Base-by-base conservation (phyloP, 176 grass and related monocot species). In the Triticum turgidum region DNA sequence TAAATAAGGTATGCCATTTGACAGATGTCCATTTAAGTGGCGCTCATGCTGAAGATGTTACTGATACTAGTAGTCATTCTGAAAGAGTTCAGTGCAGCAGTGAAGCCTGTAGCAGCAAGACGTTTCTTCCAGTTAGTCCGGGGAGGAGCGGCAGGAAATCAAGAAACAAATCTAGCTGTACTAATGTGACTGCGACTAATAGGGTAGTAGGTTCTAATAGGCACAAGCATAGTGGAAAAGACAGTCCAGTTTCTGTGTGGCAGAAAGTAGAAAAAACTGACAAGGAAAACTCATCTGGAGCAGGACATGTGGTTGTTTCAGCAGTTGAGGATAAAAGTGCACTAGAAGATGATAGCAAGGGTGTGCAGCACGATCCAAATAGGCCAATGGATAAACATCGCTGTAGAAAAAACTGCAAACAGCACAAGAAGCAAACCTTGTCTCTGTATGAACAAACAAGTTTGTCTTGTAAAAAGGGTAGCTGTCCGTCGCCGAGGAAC, bases 201-300 rank as follows among this genome's bases (percentile, higher is more conserved):
- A 88, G 35, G 69, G 70, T 33, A 82, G 35, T 49, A 15, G 32
- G 78, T 75, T 61, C 54, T 73, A 78, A 82, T 89, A 89, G 64
- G 30, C 45, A 66, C 1, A 80, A 20, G 77, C 75, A 62, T 68
- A 77, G 64, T 82, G 86, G 76, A 89, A 92, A 86, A 82, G 67
- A 84, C 69, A 81, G 38, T 65, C 58, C 42, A 47, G 42, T 84
- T 66, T 85, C 85, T 52, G 84, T 86, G 12, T 92, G 90, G 90
- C 87, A 90, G 78, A 94, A 92, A n/a, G 86, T 87, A 73, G 85
- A 76, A 85, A 92, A 91, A 76, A 30, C 20, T 79, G 67, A 68
- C 6, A 77, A 47, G 18, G 32, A 37, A 77, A 73, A 44, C 56
- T 69, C 78, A 49, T 83, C 59, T 74, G 80, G 45, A 83, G 79